Evolutionary conservation across 192 early-diverging fungal species (phyloP).

Genomic region (Entomortierella beljakovae): DNA sequence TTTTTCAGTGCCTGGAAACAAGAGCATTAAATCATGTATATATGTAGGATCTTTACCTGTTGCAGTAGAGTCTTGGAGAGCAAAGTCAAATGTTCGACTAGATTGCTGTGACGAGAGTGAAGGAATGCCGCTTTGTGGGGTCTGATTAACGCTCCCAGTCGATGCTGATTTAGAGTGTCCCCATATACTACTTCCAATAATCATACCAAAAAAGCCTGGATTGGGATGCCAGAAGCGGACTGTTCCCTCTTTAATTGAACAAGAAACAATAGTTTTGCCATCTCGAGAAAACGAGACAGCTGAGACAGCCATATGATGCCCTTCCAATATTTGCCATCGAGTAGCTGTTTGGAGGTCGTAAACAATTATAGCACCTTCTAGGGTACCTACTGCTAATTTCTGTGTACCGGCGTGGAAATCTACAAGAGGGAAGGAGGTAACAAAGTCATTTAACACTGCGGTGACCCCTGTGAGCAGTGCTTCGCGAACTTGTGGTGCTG

Average conservation of each 20-base stretch:
- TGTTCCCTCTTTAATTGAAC: slow-evolving; percentile 72
- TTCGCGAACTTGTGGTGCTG: slow-evolving; percentile 77
- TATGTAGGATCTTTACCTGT: slow-evolving; percentile 12
- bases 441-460: slow-evolving; percentile 69
- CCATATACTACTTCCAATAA: slow-evolving; percentile 59
- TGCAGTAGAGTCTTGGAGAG: slow-evolving; percentile 47
- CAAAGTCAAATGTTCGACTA: slow-evolving; percentile 54
- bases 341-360: slow-evolving; percentile 90
- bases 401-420: slow-evolving; percentile 81
- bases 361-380: slow-evolving; percentile 78
- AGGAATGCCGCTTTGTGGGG: slow-evolving; percentile 8
- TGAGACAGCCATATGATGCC: slow-evolving; percentile 72
- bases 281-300: slow-evolving; percentile 83
- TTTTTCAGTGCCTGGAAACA: too few relatives aligned
- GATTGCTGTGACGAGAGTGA: slow-evolving; percentile 59
- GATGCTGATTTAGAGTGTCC: slow-evolving; percentile 26
- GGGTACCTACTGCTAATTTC: slow-evolving; percentile 80
- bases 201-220: slow-evolving; percentile 77
- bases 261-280: slow-evolving; percentile 80
- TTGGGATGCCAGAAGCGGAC: slow-evolving; percentile 82
- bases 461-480: slow-evolving; percentile 69
- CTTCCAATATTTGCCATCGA: slow-evolving; percentile 80
- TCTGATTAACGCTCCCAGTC: not conserved
- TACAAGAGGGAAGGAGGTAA: slow-evolving; percentile 75
- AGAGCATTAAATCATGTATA: too few relatives aligned